Conservation (phyloP, 768 basidiomycete species). For the Ramaria sp. region DNA sequence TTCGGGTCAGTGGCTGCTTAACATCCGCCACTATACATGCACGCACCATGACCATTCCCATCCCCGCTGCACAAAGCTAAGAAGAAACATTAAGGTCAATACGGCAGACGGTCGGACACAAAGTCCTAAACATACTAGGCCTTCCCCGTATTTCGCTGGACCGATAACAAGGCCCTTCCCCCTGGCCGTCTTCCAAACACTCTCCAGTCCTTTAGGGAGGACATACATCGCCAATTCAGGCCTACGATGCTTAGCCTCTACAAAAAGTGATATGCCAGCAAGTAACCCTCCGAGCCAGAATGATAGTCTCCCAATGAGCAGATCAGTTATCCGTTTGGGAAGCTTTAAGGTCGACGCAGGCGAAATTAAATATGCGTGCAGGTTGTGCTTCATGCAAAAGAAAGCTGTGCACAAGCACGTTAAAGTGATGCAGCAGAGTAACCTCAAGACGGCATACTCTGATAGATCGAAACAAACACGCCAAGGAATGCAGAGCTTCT, state of each 20-base stretch:
- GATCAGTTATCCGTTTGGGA: constrained; percentile 38
- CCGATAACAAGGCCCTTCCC: constrained; percentile 56
- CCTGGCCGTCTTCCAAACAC: constrained; percentile 73
- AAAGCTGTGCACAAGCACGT: constrained; percentile 28
- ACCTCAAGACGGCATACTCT: constrained; percentile 39
- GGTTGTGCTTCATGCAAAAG: constrained; percentile 56
- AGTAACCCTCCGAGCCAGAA: constrained; percentile 69
- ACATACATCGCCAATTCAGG: constrained; percentile 90
- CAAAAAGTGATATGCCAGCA: constrained; percentile 67
- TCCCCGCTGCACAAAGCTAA: constrained; percentile 60
- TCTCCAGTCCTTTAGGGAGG: constrained; percentile 83
- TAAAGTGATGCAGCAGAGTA: not conserved
- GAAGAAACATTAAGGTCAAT: not conserved
- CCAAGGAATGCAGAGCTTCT: constrained; percentile 85
- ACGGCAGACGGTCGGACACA: not conserved
- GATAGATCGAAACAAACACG: constrained; percentile 71
- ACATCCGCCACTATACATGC: not conserved
- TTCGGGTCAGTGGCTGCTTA: not conserved
- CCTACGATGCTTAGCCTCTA: constrained; percentile 82
- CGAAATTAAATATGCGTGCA: constrained; percentile 38
- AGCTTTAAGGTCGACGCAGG: constrained; percentile 20
- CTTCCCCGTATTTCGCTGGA: constrained; percentile 50
- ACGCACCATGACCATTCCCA: constrained; percentile 86
- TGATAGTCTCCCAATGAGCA: constrained; percentile 56
- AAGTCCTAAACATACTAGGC: constrained; percentile 32